phyloP scores from a whole-genome alignment of 768 basidiomycete species.

The Tulasnella sp. region DNA sequence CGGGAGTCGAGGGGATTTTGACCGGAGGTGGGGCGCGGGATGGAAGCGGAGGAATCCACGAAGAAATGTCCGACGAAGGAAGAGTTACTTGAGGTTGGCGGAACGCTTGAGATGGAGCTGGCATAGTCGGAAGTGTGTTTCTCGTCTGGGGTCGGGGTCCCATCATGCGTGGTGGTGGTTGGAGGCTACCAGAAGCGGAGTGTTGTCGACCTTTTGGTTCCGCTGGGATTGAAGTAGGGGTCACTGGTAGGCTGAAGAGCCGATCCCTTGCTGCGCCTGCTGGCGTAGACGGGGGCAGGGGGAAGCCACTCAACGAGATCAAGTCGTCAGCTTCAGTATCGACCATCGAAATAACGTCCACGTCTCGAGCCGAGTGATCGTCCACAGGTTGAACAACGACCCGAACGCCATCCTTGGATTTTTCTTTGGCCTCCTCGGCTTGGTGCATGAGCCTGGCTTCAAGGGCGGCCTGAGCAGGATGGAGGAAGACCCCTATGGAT shows the following conservation, averaged over 20 bases:
- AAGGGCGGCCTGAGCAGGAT: conserved; percentile 9
- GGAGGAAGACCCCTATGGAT: conserved; percentile 12
- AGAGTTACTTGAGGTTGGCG: neutral
- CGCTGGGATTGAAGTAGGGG: neutral
- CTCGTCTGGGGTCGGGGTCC: conserved; percentile 3
- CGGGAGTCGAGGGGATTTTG: neutral
- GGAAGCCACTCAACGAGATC: conserved; percentile 20
- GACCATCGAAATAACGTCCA: conserved; percentile 16
- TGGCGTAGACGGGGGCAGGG: conserved; percentile 14
- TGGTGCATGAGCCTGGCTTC: conserved; percentile 1
- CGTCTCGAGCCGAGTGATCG: neutral
- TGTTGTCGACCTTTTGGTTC: neutral
- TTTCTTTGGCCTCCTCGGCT: neutral
- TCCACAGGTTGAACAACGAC: conserved; percentile 12
- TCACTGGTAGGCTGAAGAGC: neutral
- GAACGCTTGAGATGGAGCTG: neutral
- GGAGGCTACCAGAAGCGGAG: neutral
- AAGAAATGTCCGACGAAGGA: neutral
- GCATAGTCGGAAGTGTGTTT: conserved; percentile 9
- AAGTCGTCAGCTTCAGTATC: conserved; percentile 16
- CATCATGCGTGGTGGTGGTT: neutral
- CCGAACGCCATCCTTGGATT: conserved; percentile 5
- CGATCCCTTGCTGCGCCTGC: neutral
- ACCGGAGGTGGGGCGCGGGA: neutral
- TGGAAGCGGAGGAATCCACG: neutral